phyloP scores from a whole-genome alignment of 2,329 filamentous ascomycete genomes.

The Penicillium paneum region DNA sequence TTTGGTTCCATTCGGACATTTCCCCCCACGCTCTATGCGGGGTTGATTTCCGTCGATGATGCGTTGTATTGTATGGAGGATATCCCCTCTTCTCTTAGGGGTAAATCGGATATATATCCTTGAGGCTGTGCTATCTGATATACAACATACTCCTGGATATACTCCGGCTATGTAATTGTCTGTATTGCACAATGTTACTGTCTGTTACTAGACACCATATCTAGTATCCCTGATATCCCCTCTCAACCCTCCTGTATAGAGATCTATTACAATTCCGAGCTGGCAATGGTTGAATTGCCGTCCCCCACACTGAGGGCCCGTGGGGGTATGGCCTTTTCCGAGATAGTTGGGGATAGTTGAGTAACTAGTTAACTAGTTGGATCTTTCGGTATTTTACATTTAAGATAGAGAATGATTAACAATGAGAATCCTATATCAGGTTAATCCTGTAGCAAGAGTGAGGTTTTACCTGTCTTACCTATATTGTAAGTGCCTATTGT shows the following conservation, averaged over 20 bases:
- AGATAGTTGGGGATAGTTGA: not conserved
- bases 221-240: not conserved
- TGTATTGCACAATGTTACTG: not conserved
- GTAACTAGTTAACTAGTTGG: too few relatives aligned
- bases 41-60: not conserved
- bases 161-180: too few relatives aligned
- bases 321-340: conserved; percentile 3
- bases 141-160: not conserved
- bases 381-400: too few relatives aligned
- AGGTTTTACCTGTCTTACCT: not conserved
- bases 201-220: not conserved
- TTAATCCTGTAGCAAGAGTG: not conserved
- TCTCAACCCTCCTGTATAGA: not conserved
- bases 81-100: too few relatives aligned
- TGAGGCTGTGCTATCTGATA: not conserved
- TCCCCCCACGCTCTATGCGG: conserved; percentile 8
- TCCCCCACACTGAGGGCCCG: not conserved
- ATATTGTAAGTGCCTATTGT: too few relatives aligned
- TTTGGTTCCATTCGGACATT: not conserved
- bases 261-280: not conserved
- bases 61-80: not conserved
- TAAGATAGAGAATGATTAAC: not conserved
- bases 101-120: not conserved
- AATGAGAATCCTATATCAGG: not conserved
- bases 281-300: not conserved